Percentiles rank a stretch among this genome's conserved stretches.
Conservation (phyloP, 2,329 filamentous ascomycete genomes). For the Leptodontidium sp. region DNA sequence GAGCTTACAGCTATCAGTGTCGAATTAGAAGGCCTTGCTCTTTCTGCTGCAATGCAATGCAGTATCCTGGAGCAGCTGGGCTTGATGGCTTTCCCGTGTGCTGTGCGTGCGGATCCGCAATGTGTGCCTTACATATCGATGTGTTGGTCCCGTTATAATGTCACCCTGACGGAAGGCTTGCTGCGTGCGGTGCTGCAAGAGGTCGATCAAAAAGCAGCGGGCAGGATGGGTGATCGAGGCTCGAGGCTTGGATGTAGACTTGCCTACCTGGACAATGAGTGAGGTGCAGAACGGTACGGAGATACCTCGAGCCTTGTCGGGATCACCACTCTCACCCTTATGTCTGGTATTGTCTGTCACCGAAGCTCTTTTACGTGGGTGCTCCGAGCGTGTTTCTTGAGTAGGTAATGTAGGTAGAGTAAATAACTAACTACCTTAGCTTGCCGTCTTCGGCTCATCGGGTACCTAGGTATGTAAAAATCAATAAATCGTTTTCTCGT, state of each 20-base stretch:
- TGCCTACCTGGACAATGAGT: no score
- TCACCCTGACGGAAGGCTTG: no score
- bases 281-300: no score
- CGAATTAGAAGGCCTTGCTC: constrained; percentile 3
- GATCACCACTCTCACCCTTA: no score
- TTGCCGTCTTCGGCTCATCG: background rate
- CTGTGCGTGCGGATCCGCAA: background rate
- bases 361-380: background rate
- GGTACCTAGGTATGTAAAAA: background rate
- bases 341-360: no score
- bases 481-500: background rate
- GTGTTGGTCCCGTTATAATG: constrained; percentile 15
- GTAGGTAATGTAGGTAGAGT: background rate
- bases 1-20: background rate
- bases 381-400: background rate
- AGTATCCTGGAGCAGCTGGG: constrained; percentile 28
- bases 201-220: no score
- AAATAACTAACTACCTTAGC: no score
- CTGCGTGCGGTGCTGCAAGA: no score
- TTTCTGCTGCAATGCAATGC: constrained; percentile 21
- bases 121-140: constrained; percentile 16
- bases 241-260: no score
- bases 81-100: no score
- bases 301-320: no score
- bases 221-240: no score